Evolutionary conservation across 352 stramenopile genomes (phyloP).

Genomic region (Phytophthora podocarpi): DNA sequence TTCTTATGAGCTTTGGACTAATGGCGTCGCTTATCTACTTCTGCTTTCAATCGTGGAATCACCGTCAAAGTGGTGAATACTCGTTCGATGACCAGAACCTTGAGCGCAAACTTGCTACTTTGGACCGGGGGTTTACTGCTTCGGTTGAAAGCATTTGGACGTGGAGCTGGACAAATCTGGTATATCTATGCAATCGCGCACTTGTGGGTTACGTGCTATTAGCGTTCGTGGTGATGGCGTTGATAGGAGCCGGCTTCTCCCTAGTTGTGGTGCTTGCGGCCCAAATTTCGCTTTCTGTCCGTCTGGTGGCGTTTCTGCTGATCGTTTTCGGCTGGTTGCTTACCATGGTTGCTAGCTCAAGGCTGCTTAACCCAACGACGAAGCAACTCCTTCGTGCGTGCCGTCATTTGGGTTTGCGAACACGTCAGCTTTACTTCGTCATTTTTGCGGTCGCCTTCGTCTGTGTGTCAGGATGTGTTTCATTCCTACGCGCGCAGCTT

Average conservation of each 20-base stretch:
- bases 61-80: constrained; percentile 12
- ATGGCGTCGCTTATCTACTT: constrained; percentile 52
- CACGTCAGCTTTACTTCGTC: constrained; percentile 31
- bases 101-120: constrained; percentile 45
- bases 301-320: constrained; percentile 47
- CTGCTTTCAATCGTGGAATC: constrained; percentile 48
- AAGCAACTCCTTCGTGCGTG: constrained; percentile 45
- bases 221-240: constrained; percentile 27
- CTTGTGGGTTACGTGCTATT: constrained; percentile 36
- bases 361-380: constrained; percentile 47
- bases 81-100: constrained; percentile 11
- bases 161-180: constrained; percentile 34
- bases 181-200: constrained; percentile 33
- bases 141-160: constrained; percentile 20
- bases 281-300: constrained; percentile 38
- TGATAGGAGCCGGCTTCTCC: constrained; percentile 35
- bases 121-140: constrained; percentile 20
- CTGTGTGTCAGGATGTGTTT: constrained; percentile 49
- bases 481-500: constrained; percentile 73
- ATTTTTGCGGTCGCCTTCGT: constrained; percentile 44
- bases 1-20: constrained; percentile 45
- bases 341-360: constrained; percentile 42
- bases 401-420: constrained; percentile 42
- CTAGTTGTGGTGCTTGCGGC: constrained; percentile 30
- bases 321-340: constrained; percentile 57